These are phyloP conservation scores for Kodamaea jinghongensis DNA, from an alignment of 805 yeast species.

Conservation along the genomic window DNA sequence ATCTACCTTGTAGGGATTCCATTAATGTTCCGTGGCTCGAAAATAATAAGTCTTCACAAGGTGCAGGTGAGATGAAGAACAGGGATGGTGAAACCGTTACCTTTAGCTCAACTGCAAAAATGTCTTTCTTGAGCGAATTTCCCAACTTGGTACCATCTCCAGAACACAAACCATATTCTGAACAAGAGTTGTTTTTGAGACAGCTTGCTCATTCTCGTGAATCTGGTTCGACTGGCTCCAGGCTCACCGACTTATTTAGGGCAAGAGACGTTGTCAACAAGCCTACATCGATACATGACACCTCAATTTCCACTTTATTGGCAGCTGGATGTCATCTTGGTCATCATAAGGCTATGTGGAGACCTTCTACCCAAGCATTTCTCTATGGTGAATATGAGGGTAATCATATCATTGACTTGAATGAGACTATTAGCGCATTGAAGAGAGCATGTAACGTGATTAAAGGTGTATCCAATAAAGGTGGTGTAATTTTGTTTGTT, in stretches of 20 bases:
- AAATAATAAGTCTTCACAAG: constrained; percentile 1
- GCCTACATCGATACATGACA: constrained; percentile 56
- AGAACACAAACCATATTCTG: constrained; percentile 63
- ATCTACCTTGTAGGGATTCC: constrained; percentile 29
- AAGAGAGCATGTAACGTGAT: constrained; percentile 84
- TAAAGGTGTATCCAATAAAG: constrained; percentile 75
- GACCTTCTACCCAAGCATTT: constrained; percentile 81
- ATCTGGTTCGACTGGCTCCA: constrained; percentile 63
- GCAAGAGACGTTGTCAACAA: constrained; percentile 64
- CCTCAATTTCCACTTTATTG: constrained; percentile 67
- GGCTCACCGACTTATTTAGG: constrained; percentile 57
- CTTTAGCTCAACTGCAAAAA: constrained; percentile 31
- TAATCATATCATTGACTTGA: constrained; percentile 87
- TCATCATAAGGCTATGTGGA: constrained; percentile 75
- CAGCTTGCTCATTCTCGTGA: constrained; percentile 58
- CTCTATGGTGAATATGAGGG: constrained; percentile 87
- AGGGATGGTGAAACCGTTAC: constrained; percentile 11
- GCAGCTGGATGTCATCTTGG: constrained; percentile 97
- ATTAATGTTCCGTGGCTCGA: constrained; percentile 34
- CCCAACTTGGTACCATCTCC: constrained; percentile 66
- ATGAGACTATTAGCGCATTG: constrained; percentile 72
- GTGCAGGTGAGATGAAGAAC: constrained; percentile 1
- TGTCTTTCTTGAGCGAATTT: constrained; percentile 34
- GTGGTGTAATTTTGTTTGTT: constrained; percentile 80
- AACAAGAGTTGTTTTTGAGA: constrained; percentile 75